These are phyloP conservation scores for Amaranthus palmeri DNA, from an alignment of 148 eudicot species.

Conservation along the genomic window DNA sequence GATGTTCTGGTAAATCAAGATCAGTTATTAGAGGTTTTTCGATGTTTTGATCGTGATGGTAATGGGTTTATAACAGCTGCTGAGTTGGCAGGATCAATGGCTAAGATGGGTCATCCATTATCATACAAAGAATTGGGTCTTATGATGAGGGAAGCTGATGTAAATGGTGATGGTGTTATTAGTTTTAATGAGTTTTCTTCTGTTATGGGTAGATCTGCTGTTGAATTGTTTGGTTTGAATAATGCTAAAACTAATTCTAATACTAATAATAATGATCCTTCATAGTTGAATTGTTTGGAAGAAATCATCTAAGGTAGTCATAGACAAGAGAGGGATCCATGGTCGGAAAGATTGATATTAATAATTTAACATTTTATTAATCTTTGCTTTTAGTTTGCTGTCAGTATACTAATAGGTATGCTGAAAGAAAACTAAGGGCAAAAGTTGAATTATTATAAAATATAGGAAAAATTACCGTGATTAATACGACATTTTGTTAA, in stretches of 20 bases:
- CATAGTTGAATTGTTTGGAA: too few species aligned
- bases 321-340: too few species aligned
- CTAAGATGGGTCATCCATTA: conserved; percentile 65
- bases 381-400: too few species aligned
- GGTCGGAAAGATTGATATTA: too few species aligned
- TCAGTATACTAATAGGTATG: too few species aligned
- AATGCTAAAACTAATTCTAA: neutral
- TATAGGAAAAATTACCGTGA: too few species aligned
- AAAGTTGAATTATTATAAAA: too few species aligned
- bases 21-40: conserved; percentile 51
- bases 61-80: conserved; percentile 63
- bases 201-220: conserved; percentile 58
- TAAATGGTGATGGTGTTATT: conserved; percentile 68
- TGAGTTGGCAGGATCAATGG: conserved; percentile 69
- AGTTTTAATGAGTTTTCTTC: conserved; percentile 59
- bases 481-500: too few species aligned
- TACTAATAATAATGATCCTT: too few species aligned
- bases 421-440: too few species aligned
- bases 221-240: conserved; percentile 42
- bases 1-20: conserved; percentile 48
- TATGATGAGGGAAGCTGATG: conserved; percentile 64
- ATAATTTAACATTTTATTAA: too few species aligned
- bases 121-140: conserved; percentile 56
- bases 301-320: too few species aligned
- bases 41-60: conserved; percentile 56